Evolutionary conservation across 2,329 filamentous ascomycete species (phyloP), one percentile per base, ranked within the genome.

Genomic region (Phialophora tarda): DNA sequence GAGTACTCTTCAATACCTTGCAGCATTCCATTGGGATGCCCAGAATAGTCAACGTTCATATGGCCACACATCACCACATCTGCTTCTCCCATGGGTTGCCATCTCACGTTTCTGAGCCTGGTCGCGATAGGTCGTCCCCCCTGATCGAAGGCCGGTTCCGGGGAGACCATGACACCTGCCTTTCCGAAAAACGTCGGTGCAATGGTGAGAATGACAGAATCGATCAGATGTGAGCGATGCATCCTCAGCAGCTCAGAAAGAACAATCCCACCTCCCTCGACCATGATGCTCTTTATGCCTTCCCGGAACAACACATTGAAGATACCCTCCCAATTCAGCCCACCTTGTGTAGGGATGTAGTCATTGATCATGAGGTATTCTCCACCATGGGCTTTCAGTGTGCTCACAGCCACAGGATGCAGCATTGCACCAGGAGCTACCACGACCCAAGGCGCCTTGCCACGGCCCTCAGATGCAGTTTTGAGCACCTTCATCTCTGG

Each of bases 171-270:
- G 10, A 97, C 91, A 7, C 92, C 92, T 2, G 91, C 92, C 66
- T 86, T 83, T 1, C 94, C 94, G n/a, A 98, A 83, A 86, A 92
- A 98, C 0, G 88, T 92, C 8, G 94, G 94, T 2, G 94, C 93
- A 74, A 97, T 88, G 0, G 94, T 97, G 65, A 97, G 84, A 73
- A 98, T 90, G 57, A 97, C 88, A 1, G 89, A 89, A 74, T 92
- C 85, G 50, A 96, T 82, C 8, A 93, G 80, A n/a, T 76, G 73
- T 17, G 86, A 81, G 73, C 88, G 86, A 30, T 81, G 80, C 2
- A 85, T 82, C 47, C 85, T 82, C n/a, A 98, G 82, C 21, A 98
- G 79, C 44, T 90, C 86, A 75, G 95, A 96, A 75, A 98, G 92
- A 38, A 97, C 88, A 11, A 83, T 82, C 0, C 86, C 93, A 11